These are phyloP conservation scores for Claviceps humidiphila DNA, from an alignment of 2,329 filamentous ascomycete species.

Conservation along the genomic window DNA sequence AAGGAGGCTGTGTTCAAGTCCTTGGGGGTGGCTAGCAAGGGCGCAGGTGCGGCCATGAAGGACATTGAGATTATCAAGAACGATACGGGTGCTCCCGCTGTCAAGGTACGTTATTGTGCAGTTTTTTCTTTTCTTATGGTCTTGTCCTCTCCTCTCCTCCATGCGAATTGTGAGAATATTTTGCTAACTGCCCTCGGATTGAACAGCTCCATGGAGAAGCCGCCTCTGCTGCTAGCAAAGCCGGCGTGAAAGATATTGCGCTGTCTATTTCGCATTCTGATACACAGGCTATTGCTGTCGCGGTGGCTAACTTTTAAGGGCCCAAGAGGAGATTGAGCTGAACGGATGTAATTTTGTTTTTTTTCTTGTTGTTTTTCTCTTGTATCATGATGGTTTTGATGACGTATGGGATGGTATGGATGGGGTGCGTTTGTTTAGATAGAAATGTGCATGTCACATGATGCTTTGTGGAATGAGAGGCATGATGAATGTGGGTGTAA, in stretches of 20 bases:
- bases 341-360: not conserved
- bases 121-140: not conserved
- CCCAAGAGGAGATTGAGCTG: constrained; percentile 1
- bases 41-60: constrained; percentile 77
- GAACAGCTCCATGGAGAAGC: constrained; percentile 74
- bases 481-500: no score
- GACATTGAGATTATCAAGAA: constrained; percentile 88
- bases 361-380: not conserved
- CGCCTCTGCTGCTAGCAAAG: constrained; percentile 67
- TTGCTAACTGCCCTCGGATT: constrained; percentile 22
- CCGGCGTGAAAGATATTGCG: constrained; percentile 74
- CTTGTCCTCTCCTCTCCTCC: not conserved
- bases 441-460: no score
- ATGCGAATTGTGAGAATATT: not conserved
- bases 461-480: no score
- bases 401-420: not conserved
- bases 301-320: constrained; percentile 63
- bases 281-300: constrained; percentile 85
- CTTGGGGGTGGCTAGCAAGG: constrained; percentile 72
- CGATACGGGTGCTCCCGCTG: constrained; percentile 68
- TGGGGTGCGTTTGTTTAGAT: no score
- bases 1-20: constrained; percentile 99
- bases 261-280: constrained; percentile 96
- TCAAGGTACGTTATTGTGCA: constrained; percentile 52
- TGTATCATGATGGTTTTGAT: not conserved